These are phyloP conservation scores for Talaromyces nanjingensis DNA, from an alignment of 495 filamentous ascomycete species.

Conservation along the genomic window DNA sequence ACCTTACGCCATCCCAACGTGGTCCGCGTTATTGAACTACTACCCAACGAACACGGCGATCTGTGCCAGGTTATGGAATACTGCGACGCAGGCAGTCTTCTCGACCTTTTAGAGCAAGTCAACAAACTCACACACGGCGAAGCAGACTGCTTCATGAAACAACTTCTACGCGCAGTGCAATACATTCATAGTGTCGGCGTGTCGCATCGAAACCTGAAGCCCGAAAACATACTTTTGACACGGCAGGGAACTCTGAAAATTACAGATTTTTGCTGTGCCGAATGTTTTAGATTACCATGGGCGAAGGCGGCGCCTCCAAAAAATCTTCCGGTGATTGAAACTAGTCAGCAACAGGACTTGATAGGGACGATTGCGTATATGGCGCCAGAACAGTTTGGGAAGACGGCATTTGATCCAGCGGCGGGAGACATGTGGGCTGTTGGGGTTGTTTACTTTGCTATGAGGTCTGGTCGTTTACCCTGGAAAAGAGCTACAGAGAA, in stretches of 20 bases:
- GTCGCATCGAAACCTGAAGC: constrained; percentile 54
- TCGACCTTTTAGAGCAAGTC: constrained; percentile 9
- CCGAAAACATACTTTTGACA: constrained; percentile 52
- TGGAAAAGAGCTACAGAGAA: constrained; percentile 12
- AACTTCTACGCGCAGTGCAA: constrained; percentile 47
- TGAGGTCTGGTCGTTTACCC: constrained; percentile 12
- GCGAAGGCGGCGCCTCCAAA: neutral
- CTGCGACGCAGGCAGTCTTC: constrained; percentile 15
- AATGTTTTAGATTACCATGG: constrained; percentile 5
- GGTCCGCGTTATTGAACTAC: constrained; percentile 12
- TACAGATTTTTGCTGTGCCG: constrained; percentile 5
- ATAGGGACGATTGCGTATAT: constrained; percentile 12
- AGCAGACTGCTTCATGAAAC: constrained; percentile 29
- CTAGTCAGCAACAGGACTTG: neutral
- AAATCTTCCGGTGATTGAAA: neutral
- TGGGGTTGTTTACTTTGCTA: constrained; percentile 16
- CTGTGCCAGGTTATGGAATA: constrained; percentile 18
- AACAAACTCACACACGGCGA: constrained; percentile 5
- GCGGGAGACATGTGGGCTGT: constrained; percentile 18
- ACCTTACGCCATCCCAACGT: constrained; percentile 14
- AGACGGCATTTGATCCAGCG: constrained; percentile 7
- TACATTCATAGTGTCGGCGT: constrained; percentile 44
- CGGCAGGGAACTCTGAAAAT: constrained; percentile 7
- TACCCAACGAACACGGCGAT: constrained; percentile 13
- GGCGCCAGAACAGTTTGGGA: constrained; percentile 11